Conservation (phyloP, 257 asterid species). For the Solanum chiquidenum region DNA sequence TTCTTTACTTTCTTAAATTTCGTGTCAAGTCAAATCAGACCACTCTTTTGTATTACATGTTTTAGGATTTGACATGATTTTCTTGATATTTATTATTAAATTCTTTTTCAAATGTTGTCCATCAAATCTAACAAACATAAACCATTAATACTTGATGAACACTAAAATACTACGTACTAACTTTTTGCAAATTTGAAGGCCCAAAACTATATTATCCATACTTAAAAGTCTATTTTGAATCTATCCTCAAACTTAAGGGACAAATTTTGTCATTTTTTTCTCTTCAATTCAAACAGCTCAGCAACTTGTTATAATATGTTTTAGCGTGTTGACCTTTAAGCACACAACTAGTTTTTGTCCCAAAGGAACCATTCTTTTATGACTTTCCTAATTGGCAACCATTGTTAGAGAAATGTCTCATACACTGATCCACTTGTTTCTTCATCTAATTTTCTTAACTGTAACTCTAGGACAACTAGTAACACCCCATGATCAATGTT, state of each 20-base stretch:
- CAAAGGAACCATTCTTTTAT: background rate
- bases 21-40: no score
- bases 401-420: background rate
- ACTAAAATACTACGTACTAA: background rate
- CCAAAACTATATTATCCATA: background rate
- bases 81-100: background rate
- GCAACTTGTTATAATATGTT: background rate
- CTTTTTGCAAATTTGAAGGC: background rate
- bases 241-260: background rate
- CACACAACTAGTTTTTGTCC: background rate
- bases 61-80: background rate
- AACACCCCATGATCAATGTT: constrained; percentile 48
- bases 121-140: background rate
- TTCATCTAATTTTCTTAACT: background rate
- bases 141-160: background rate
- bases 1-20: no score
- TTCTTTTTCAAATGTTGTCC: background rate
- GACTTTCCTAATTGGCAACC: background rate
- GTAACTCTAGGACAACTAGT: background rate
- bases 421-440: background rate
- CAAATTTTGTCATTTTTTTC: background rate
- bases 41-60: background rate
- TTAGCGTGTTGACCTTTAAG: background rate
- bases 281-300: background rate
- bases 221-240: background rate